Percentiles rank a stretch among this genome's conserved stretches.
Evolutionary conservation across 2,329 filamentous ascomycete genomes (phyloP).

Genomic region (Claviceps sp.): DNA sequence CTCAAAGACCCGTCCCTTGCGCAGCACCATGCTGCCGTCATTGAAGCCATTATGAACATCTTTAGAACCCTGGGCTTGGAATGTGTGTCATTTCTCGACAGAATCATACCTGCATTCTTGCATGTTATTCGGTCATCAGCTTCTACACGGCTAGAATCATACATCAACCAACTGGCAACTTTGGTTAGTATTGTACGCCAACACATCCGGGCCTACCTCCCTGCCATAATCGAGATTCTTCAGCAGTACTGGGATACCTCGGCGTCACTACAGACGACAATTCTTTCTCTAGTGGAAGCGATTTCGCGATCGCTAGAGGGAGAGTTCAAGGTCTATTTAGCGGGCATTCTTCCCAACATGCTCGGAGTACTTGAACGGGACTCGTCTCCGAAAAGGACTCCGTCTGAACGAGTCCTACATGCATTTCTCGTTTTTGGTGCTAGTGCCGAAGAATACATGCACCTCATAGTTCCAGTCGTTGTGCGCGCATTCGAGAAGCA

Average conservation of each 20-base stretch:
- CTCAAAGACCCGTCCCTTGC: slow-evolving; percentile 80
- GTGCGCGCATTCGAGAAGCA: slow-evolving; percentile 88
- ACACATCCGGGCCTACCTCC: slow-evolving; percentile 84
- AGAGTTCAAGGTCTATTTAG: slow-evolving; percentile 95
- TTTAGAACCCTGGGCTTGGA: slow-evolving; percentile 93
- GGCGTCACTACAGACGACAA: slow-evolving; percentile 74
- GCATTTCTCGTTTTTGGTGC: slow-evolving; percentile 93
- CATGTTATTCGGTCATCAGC: slow-evolving; percentile 75
- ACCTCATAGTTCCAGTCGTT: slow-evolving; percentile 91
- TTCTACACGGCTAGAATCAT: slow-evolving; percentile 70
- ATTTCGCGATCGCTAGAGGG: slow-evolving; percentile 89
- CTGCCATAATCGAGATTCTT: slow-evolving; percentile 72
- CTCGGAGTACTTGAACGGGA: slow-evolving; percentile 87
- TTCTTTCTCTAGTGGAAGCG: slow-evolving; percentile 81
- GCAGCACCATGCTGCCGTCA: slow-evolving; percentile 84
- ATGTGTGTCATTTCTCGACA: slow-evolving; percentile 85
- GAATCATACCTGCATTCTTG: slow-evolving; percentile 90
- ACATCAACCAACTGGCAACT: slow-evolving; percentile 92
- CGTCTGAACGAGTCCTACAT: slow-evolving; percentile 83
- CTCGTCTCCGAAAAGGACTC: slow-evolving; percentile 55
- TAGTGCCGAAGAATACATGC: slow-evolving; percentile 97
- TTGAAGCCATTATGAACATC: slow-evolving; percentile 97
- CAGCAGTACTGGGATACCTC: slow-evolving; percentile 83
- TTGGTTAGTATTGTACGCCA: slow-evolving; percentile 91
- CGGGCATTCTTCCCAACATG: slow-evolving; percentile 82